Evolutionary conservation across 345 rosid genomes (phyloP), one percentile per base, ranked within the genome.

Genomic region (Cardamine chenopodiifolia): DNA sequence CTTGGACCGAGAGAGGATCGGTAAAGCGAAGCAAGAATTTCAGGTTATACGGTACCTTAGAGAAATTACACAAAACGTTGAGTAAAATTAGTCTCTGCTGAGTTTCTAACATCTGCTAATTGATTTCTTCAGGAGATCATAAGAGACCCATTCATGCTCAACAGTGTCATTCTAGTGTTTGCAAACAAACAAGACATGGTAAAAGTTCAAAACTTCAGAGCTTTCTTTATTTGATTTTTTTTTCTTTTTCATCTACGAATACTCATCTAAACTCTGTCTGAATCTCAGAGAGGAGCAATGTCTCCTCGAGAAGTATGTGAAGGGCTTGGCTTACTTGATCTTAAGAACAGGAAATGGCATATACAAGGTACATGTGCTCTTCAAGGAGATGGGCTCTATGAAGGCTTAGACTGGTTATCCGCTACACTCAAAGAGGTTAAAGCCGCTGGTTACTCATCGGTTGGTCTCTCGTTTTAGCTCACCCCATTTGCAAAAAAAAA

Each of bases 171-270:
- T 86, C 83, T 96, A 83, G 97, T 96, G 61, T 92, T 96, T 72
- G 99, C 99, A 57, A 96, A 96, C 85, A 96, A 96, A 68, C 99
- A 96, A 84, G 99, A 96, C 85, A 88, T 92, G 99, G 99, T 96
- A 86, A 39, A 85, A 61, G 17, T 47, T 66, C 48, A 47, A 18
- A 79, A 34, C 67, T 45, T 39, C 18, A 42, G 22, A 42, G 22
- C 26, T 32, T 73, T 52, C 8, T 1, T 31, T 64, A 5, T 6
- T 37, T 55, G 44, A 59, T 2, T 8, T 26, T 25, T 20, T 47
- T 4, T 6, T 4, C 34, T 35, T 10, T 67, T 23, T 35, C 62
- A 12, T 49, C 2, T 22, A 67, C 37, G 0, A 34, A 37, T 48
- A 14, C 15, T 52, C 10, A 31, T 62, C 15, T 10, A 17, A 12